Evolutionary conservation across 192 early-diverging fungal genomes (phyloP), one percentile per base, ranked within the genome.

Genomic region (Podila minutissima): DNA sequence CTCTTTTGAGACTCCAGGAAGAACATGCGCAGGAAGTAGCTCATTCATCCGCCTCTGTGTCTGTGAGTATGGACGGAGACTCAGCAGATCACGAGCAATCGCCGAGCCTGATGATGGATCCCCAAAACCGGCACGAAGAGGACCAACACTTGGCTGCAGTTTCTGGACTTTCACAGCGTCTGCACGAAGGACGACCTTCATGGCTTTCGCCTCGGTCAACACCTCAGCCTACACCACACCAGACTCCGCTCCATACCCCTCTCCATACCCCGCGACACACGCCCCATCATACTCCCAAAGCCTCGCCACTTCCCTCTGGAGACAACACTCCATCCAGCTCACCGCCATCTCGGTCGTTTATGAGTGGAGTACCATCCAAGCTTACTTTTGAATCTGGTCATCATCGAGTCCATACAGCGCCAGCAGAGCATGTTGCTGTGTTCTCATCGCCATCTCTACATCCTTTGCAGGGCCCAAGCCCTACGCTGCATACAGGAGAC

Each of bases 1-100:
- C 83, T 22, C 62, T 87, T 6, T 62, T 92, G 31, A 87, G 91
- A 71, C 33, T 76, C 7, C 82, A 85, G 32, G 74, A 85, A 24
- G 75, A 75, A n/a, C 12, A 74, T 20, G 62, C 66, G 2, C 66
- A 58, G 24, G 71, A 70, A 28, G 67, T n/a, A 7, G 53, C 53
- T 8, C 53, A n/a, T 55, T 55, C 49, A 51, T 20, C 53, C 6
- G 53, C 53, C 1, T 20, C 53, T 55, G n/a, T 55, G 8, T 26
- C 53, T 12, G 24, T 26, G n/a, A 55, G 49, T 5, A 12, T 62
- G 15, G 69, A 58, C 13, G 50, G 65, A 7, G 71, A 81, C 8
- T 22, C 53, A 5, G 64, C 38, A 19, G 75, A 72, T 55, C 64
- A 20, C 28, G 77, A 69, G 15, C 69, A 66, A 26, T 9, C 48